These are phyloP conservation scores for Rhynchosporium agropyri DNA, from an alignment of 2,329 filamentous ascomycete genomes.

Conservation along the genomic window DNA sequence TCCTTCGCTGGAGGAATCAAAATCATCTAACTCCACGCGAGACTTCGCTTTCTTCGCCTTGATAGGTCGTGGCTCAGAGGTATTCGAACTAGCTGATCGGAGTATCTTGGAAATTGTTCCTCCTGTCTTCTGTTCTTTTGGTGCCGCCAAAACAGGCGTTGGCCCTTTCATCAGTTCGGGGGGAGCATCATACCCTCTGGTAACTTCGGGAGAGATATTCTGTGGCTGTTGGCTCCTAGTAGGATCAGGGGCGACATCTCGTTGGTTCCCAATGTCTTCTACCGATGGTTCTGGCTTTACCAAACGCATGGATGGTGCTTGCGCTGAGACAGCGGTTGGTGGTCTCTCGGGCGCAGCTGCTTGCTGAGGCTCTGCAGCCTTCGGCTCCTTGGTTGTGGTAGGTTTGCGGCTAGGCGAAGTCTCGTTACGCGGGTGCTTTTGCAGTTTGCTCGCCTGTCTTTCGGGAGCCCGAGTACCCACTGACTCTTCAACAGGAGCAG, in stretches of 20 bases:
- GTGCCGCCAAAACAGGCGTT: conserved; percentile 45
- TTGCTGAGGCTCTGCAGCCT: conserved; percentile 34
- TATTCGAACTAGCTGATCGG: conserved; percentile 45
- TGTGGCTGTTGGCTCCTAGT: conserved; percentile 37
- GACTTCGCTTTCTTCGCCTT: conserved; percentile 62
- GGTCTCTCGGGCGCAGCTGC: conserved; percentile 36
- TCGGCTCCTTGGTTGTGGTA: conserved; percentile 31
- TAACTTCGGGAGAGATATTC: conserved; percentile 45
- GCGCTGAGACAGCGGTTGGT: conserved; percentile 32
- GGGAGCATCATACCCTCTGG: conserved; percentile 34
- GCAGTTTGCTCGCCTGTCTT: conserved; percentile 66
- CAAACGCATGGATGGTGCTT: conserved; percentile 40
- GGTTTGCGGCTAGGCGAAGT: conserved; percentile 36
- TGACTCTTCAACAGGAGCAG: conserved; percentile 30
- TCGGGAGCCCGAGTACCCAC: conserved; percentile 45
- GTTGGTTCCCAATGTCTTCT: conserved; percentile 34
- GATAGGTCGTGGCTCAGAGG: conserved; percentile 53
- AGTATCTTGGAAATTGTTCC: conserved; percentile 49
- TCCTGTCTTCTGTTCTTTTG: conserved; percentile 47
- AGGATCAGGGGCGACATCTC: conserved; percentile 46
- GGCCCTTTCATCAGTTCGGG: conserved; percentile 44
- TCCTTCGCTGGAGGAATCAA: conserved; percentile 53
- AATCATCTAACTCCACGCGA: conserved; percentile 70
- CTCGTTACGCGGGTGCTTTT: conserved; percentile 57
- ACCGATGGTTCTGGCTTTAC: conserved; percentile 37